Percentiles rank a stretch among this genome's conserved stretches.
Conservation (phyloP, 331 rosid genomes). For the Quercus lobata region DNA sequence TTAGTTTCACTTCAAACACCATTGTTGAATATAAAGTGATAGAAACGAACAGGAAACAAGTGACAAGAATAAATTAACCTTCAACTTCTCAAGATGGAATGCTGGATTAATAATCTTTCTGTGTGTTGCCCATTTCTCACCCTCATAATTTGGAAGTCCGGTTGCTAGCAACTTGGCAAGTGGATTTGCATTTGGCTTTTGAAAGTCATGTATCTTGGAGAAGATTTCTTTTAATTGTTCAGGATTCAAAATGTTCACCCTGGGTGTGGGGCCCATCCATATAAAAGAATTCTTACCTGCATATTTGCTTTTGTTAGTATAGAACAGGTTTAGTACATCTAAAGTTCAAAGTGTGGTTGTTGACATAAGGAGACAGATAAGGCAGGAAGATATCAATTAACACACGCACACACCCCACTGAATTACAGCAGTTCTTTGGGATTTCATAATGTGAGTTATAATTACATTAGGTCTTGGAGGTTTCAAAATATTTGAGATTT, state of each 20-base stretch:
- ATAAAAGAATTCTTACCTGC: conserved; percentile 51
- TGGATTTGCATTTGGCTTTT: conserved; percentile 5
- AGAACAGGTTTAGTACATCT: neutral
- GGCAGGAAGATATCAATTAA: no score
- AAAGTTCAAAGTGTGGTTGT: neutral
- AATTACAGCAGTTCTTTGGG: no score
- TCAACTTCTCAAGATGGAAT: conserved; percentile 23
- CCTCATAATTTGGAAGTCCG: conserved; percentile 17
- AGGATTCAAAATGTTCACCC: conserved; percentile 37
- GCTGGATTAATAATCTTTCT: conserved; percentile 33
- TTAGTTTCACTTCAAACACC: neutral
- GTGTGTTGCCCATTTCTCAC: conserved; percentile 27
- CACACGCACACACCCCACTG: no score
- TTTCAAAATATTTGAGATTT: no score
- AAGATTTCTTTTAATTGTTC: conserved; percentile 22
- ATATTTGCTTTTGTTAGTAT: neutral
- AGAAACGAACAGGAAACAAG: neutral
- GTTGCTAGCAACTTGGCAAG: neutral
- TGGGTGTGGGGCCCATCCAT: conserved; percentile 56
- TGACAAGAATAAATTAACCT: conserved; percentile 12
- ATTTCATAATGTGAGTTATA: no score
- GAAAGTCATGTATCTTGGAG: neutral
- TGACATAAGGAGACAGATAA: no score
- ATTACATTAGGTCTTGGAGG: no score
- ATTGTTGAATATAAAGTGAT: neutral